These are phyloP conservation scores for Metschnikowia kunwiensis DNA, from an alignment of 805 yeast genomes.

Conservation along the genomic window DNA sequence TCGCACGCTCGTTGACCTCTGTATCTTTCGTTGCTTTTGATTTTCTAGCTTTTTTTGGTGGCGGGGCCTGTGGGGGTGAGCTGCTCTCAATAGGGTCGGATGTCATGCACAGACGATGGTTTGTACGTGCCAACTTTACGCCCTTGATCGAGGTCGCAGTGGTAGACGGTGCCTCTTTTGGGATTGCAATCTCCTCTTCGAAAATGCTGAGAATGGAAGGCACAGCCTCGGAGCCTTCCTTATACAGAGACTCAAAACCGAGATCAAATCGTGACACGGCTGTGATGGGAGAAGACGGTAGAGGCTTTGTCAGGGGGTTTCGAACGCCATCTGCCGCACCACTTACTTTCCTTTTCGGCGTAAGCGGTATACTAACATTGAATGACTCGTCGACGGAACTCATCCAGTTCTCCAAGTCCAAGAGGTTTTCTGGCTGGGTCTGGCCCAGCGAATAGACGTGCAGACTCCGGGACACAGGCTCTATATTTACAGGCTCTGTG, in stretches of 20 bases:
- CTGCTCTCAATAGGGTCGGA: constrained; percentile 12
- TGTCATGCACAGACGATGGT: not conserved
- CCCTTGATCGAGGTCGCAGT: not conserved
- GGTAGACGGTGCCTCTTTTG: not conserved
- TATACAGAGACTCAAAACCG: not conserved
- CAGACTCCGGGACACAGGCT: no score
- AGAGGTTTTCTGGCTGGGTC: constrained; percentile 1
- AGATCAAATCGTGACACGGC: no score
- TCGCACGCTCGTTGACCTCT: constrained; percentile 8
- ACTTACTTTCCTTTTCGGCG: constrained; percentile 1
- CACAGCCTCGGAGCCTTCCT: not conserved
- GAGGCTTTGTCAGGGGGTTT: not conserved
- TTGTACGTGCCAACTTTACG: not conserved
- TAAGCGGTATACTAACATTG: not conserved
- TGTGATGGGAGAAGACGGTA: constrained; percentile 15
- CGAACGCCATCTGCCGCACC: no score
- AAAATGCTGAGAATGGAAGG: not conserved
- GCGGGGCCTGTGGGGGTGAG: constrained; percentile 9
- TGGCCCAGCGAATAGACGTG: not conserved
- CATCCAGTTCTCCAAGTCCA: constrained; percentile 19
- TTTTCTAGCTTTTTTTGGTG: constrained; percentile 6
- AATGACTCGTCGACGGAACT: constrained; percentile 20
- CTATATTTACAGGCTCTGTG: no score
- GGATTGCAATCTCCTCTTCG: not conserved
- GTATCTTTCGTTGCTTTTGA: constrained; percentile 1